These are phyloP conservation scores for Plantago elongata DNA, from an alignment of 257 asterid genomes.

Conservation along the genomic window DNA sequence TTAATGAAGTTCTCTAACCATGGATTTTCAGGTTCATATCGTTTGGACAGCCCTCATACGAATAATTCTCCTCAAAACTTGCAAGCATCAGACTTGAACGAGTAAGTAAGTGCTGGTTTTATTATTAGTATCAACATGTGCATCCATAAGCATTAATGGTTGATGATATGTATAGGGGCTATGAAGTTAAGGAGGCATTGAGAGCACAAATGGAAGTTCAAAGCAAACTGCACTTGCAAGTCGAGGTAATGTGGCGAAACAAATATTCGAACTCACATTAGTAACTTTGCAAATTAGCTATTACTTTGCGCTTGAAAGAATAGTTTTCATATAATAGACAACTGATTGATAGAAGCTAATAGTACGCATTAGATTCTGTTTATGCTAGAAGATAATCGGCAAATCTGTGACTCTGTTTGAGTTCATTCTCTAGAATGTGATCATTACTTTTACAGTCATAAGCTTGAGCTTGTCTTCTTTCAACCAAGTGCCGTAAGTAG, in stretches of 20 bases:
- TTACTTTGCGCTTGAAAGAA: too few species aligned
- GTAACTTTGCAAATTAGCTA: too few species aligned
- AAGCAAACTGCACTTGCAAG: slow-evolving; percentile 84
- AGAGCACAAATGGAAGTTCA: slow-evolving; percentile 96
- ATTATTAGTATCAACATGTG: background rate
- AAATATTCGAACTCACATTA: too few species aligned
- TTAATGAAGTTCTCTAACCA: background rate
- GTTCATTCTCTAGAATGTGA: too few species aligned
- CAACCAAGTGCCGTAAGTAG: too few species aligned
- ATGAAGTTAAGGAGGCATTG: slow-evolving; percentile 86
- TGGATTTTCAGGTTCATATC: slow-evolving; percentile 50
- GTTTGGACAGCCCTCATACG: slow-evolving; percentile 56
- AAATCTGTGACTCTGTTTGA: too few species aligned
- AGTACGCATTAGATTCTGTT: too few species aligned
- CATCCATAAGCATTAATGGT: slow-evolving; percentile 6
- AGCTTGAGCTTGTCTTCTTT: too few species aligned
- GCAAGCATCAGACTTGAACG: slow-evolving; percentile 59
- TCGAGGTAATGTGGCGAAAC: slow-evolving; percentile 52
- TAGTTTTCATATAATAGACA: too few species aligned
- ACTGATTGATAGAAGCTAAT: too few species aligned
- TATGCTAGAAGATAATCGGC: too few species aligned
- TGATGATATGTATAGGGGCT: slow-evolving; percentile 52
- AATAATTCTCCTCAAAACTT: slow-evolving; percentile 51
- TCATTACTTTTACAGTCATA: too few species aligned
- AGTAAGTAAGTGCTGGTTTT: slow-evolving; percentile 43